A percentile compares a stretch with the other conserved stretches of the same genome.
Evolutionary conservation across 1,284 basidiomycete genomes (phyloP).

Genomic region (Pyrrhoderma lamaoense): DNA sequence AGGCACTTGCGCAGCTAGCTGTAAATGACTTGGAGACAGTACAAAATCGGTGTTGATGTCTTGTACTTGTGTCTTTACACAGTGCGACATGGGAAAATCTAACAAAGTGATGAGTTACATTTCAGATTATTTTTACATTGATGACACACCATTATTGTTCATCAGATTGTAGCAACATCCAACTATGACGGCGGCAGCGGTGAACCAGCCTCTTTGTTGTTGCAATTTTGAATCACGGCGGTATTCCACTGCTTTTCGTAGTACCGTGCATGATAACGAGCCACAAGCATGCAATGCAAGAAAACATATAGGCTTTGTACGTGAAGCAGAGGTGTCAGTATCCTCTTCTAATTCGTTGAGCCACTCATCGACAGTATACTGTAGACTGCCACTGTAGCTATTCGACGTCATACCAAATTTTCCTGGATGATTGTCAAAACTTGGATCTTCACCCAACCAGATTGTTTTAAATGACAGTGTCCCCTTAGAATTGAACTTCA

Average conservation of each 20-base stretch:
- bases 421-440: conserved; percentile 11
- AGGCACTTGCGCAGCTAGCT: conserved; percentile 48
- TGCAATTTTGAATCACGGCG: conserved; percentile 4
- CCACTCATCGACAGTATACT: conserved; percentile 13
- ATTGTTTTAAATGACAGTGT: conserved; percentile 7
- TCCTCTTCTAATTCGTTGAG: conserved; percentile 18
- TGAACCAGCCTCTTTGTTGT: conserved; percentile 28
- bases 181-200: conserved; percentile 36
- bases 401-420: neutral
- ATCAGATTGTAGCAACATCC: conserved; percentile 50
- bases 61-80: conserved; percentile 21
- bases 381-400: neutral
- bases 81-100: conserved; percentile 37
- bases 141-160: conserved; percentile 30
- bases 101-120: conserved; percentile 21
- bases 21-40: conserved; percentile 34
- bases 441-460: conserved; percentile 10
- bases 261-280: conserved; percentile 39
- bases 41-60: conserved; percentile 6
- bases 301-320: conserved; percentile 41
- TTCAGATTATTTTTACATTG: conserved; percentile 16
- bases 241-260: conserved; percentile 32
- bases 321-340: neutral
- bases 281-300: conserved; percentile 59
- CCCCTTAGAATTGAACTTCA: conserved; percentile 13